Evolutionary conservation across 495 filamentous ascomycete genomes (phyloP), one percentile per base, ranked within the genome.

Genomic region (Penicillium atrosanguineum): DNA sequence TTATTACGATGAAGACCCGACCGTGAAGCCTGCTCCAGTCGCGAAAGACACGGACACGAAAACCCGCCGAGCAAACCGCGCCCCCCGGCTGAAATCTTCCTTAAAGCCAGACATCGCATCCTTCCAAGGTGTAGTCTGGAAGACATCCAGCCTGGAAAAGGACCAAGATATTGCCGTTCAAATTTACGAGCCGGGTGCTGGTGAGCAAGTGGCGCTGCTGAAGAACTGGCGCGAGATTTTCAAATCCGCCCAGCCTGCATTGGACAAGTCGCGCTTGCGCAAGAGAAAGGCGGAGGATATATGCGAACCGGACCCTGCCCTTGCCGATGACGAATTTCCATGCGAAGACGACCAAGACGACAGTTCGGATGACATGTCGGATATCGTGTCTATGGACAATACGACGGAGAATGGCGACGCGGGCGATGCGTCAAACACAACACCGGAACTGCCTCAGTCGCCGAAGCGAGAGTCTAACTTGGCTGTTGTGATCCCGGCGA

Each of bases 161-260:
- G 57, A 73, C 26, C 64, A 63, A 34, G 56, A 67, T 9, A 52
- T 69, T n/a, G 34, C 64, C 1, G 51, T 69, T 1, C 59, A 69
- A 18, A 49, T 76, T 7, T 65, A 77, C 42, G 69, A 71, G 18
- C 74, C 69, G 0, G 71, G 72, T 18, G 61, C 65, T 6, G 65
- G 66, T 12, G 71, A 75, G 16, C 68, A 70, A 55, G 76, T 81
- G 5, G 66, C 78, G 2, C 48, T 81, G 36, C 60, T 81, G 39
- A 69, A 74, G 49, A 72, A 80, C 57, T 81, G 79, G 79, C 65
- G 76, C n/a, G 78, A 81, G 48, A 57, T 76, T 7, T 79, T 80
- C 64, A 70, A 71, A 45, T 59, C 60, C 16, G 59, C 65, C 2
- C 66, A 74, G 49, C 73, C 71, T 3, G 55, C 65, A 26, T 61